phyloP scores from a whole-genome alignment of 1,284 basidiomycete species.

The Sutorius eximius region DNA sequence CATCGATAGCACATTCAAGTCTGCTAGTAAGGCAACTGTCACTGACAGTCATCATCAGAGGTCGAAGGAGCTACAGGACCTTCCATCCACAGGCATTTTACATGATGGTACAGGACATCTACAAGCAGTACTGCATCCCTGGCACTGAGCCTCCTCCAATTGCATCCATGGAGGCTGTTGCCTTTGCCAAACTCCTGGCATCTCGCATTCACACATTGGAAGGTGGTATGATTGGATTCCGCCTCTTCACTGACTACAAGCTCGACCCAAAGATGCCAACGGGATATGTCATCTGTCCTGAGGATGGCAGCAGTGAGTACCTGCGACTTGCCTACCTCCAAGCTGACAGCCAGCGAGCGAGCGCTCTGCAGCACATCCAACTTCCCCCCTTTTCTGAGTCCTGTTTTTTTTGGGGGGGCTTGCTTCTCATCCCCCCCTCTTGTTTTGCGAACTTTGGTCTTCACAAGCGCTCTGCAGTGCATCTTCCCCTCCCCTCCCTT shows the following conservation, averaged over 20 bases:
- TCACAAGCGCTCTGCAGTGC: too few relatives aligned
- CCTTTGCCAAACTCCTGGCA: background rate
- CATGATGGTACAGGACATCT: background rate
- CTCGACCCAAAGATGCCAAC: background rate
- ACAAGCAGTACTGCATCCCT: background rate
- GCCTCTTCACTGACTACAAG: background rate
- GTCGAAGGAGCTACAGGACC: too few relatives aligned
- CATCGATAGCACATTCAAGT: too few relatives aligned
- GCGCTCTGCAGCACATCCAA: too few relatives aligned
- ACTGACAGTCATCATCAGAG: too few relatives aligned
- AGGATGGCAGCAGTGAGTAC: background rate
- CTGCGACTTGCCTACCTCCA: background rate
- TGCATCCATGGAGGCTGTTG: background rate
- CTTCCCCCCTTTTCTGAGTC: too few relatives aligned
- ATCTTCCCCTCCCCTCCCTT: too few relatives aligned
- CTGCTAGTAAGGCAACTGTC: too few relatives aligned
- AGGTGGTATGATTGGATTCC: background rate
- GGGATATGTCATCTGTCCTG: background rate
- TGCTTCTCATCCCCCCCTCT: too few relatives aligned
- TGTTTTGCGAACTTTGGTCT: too few relatives aligned
- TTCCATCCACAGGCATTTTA: background rate
- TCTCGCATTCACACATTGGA: background rate
- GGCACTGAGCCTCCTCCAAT: background rate
- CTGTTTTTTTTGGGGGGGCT: too few relatives aligned
- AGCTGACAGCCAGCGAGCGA: background rate